Evolutionary conservation across 2,329 filamentous ascomycete genomes (phyloP).

Genomic region (Phialophora chinensis): DNA sequence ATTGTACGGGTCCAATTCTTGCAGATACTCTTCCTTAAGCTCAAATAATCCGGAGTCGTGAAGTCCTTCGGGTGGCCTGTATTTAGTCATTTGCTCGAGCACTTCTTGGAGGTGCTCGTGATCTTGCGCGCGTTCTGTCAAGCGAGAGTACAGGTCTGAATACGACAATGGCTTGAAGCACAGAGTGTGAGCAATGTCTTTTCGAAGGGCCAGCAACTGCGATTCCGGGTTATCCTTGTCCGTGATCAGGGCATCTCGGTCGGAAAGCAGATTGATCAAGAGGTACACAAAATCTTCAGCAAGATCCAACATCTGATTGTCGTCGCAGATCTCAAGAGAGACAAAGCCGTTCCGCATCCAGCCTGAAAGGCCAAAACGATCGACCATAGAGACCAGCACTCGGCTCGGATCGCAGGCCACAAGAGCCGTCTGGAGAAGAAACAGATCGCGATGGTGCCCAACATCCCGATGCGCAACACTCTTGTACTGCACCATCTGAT

Average conservation of each 20-base stretch:
- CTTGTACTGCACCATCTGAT: slow-evolving; percentile 92
- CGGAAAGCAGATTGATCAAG: slow-evolving; percentile 86
- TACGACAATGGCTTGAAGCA: slow-evolving; percentile 97
- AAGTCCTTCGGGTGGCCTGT: slow-evolving; percentile 86
- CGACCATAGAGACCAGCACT: slow-evolving; percentile 85
- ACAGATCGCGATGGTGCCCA: slow-evolving; percentile 91
- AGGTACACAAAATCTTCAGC: slow-evolving; percentile 96
- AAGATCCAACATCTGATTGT: slow-evolving; percentile 85
- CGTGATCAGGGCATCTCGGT: slow-evolving; percentile 79
- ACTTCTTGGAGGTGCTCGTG: slow-evolving; percentile 85
- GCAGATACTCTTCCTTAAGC: slow-evolving; percentile 81
- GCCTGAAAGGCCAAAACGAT: slow-evolving; percentile 84
- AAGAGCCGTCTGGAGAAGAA: slow-evolving; percentile 87
- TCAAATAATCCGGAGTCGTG: slow-evolving; percentile 95
- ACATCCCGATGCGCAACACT: slow-evolving; percentile 89
- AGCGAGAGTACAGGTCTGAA: slow-evolving; percentile 83
- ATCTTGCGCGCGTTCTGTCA: slow-evolving; percentile 89
- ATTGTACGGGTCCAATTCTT: slow-evolving; percentile 92
- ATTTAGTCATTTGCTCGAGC: slow-evolving; percentile 84
- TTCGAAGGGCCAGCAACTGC: slow-evolving; percentile 74
- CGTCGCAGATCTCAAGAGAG: slow-evolving; percentile 77
- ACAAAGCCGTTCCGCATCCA: slow-evolving; percentile 88
- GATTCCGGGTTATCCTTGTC: slow-evolving; percentile 69
- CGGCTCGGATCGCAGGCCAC: slow-evolving; percentile 82
- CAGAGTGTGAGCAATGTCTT: slow-evolving; percentile 89